Evolutionary conservation across 768 basidiomycete genomes (phyloP).

Genomic region (Piloderma croceum): DNA sequence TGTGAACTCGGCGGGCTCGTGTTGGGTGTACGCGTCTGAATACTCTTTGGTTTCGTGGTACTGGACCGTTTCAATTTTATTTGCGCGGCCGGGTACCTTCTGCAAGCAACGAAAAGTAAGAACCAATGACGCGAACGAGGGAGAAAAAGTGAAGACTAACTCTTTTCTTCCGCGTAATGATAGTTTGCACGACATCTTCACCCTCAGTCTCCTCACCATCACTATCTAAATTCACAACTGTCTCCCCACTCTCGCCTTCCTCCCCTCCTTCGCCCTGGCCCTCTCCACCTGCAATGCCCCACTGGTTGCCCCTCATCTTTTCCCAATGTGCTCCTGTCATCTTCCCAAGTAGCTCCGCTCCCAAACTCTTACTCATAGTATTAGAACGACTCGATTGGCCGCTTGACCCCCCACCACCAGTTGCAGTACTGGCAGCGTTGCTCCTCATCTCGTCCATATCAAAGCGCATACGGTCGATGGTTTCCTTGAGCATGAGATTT

Average conservation of each 20-base stretch:
- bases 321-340: constrained; percentile 38
- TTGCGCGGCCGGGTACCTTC: constrained; percentile 65
- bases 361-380: constrained; percentile 67
- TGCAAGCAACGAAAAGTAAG: constrained; percentile 24
- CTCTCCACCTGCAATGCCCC: constrained; percentile 37
- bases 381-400: constrained; percentile 45
- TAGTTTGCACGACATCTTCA: constrained; percentile 79
- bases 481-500: constrained; percentile 90
- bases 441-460: constrained; percentile 90
- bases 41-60: constrained; percentile 70
- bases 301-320: constrained; percentile 25
- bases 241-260: constrained; percentile 25
- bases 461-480: constrained; percentile 89
- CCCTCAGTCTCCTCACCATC: constrained; percentile 54
- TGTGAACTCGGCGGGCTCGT: constrained; percentile 52
- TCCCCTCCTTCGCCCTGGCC: constrained; percentile 32
- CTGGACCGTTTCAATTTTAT: constrained; percentile 38
- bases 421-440: constrained; percentile 32
- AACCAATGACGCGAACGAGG: too few relatives aligned
- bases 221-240: constrained; percentile 33
- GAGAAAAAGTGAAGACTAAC: constrained; percentile 30
- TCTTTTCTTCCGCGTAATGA: constrained; percentile 80
- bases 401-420: constrained; percentile 32
- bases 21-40: constrained; percentile 67
- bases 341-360: constrained; percentile 64